Base-by-base conservation (phyloP, 2,329 filamentous ascomycete species). In the Xenoacremonium recifei region DNA sequence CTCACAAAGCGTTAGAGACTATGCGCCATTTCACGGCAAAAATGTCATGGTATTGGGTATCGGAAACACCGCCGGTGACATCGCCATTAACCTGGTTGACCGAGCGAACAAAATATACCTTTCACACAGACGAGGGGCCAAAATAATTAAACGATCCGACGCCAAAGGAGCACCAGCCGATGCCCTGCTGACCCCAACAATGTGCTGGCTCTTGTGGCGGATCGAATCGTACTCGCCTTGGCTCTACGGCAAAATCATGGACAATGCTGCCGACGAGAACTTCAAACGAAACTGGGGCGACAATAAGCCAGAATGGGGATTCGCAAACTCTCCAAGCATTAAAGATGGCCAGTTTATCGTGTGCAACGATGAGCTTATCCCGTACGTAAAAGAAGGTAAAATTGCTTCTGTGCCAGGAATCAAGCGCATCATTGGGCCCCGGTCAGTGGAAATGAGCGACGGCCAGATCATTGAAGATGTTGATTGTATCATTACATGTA, bases 281-380 rank as follows among this genome's bases (percentile, higher is more conserved):
- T 37, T 37, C 21, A 37, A 37, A 15, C n/a, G 27, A 21, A 37
- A 37, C 10, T 37, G 35, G 35, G 35, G 35, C 21, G 35, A 37
- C 20, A 37, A 37, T 21, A 37, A 37, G 13, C 35, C 35, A 4
- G 35, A 37, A 29, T 37, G 35, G 21, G 35, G 35, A 17, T 37
- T 37, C 10, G 35, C 17, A 1, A 19, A 37, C 12, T 37, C 35
- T 6, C 35, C 35, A 23, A 37, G 35, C 21, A 10, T 37, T 15
- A 25, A 7, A 16, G 35, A 37, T 16, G 21, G 35, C 21, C 35
- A 37, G 10, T 27, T 9, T 13, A 27, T 27, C 23, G 23, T 27
- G 23, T 27, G 23, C 23, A 27, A 27, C 23, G 23, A 27, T 13
- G 23, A 27, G 23, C 23, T 27, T 27, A 13, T 27, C 23, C 23